phyloP scores from a whole-genome alignment of 2,329 filamentous ascomycete genomes.

The Boeremia exigua region DNA sequence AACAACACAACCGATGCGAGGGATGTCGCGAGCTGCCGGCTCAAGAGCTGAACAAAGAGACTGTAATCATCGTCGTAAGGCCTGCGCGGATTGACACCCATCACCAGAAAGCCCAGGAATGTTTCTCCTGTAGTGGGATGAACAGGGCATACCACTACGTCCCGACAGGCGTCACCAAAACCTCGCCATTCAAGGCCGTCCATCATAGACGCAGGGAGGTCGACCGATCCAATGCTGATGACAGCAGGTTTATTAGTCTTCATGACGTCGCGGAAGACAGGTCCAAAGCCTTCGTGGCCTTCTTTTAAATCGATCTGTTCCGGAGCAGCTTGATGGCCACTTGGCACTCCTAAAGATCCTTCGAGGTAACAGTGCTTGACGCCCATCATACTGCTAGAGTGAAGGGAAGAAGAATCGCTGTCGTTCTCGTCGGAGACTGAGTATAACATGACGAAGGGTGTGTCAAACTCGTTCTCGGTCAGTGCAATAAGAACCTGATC shows the following conservation, averaged over 20 bases:
- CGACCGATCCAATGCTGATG: slow-evolving; percentile 70
- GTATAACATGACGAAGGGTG: slow-evolving; percentile 79
- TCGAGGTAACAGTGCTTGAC: slow-evolving; percentile 73
- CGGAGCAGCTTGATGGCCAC: slow-evolving; percentile 67
- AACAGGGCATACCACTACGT: slow-evolving; percentile 78
- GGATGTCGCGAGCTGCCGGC: slow-evolving; percentile 77
- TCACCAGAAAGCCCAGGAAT: slow-evolving; percentile 77
- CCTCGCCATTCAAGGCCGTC: slow-evolving; percentile 73
- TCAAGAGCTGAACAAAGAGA: slow-evolving; percentile 76
- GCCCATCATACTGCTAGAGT: slow-evolving; percentile 69
- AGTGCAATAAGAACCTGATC: slow-evolving; percentile 70
- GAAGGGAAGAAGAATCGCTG: slow-evolving; percentile 73
- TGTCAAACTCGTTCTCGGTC: slow-evolving; percentile 75
- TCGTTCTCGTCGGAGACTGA: slow-evolving; percentile 74
- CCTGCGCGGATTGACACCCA: slow-evolving; percentile 78
- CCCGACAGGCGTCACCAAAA: slow-evolving; percentile 72
- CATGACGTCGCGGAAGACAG: slow-evolving; percentile 78
- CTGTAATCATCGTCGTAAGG: slow-evolving; percentile 83
- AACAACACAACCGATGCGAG: slow-evolving; percentile 82
- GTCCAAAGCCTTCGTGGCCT: slow-evolving; percentile 75
- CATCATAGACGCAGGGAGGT: slow-evolving; percentile 68
- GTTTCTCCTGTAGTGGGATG: slow-evolving; percentile 76
- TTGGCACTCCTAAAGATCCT: slow-evolving; percentile 71
- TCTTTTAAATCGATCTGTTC: slow-evolving; percentile 70
- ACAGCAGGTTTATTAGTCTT: slow-evolving; percentile 70